Evolutionary conservation across 2,329 filamentous ascomycete species (phyloP).

Genomic region (Cylindrodendrum hubeiense): DNA sequence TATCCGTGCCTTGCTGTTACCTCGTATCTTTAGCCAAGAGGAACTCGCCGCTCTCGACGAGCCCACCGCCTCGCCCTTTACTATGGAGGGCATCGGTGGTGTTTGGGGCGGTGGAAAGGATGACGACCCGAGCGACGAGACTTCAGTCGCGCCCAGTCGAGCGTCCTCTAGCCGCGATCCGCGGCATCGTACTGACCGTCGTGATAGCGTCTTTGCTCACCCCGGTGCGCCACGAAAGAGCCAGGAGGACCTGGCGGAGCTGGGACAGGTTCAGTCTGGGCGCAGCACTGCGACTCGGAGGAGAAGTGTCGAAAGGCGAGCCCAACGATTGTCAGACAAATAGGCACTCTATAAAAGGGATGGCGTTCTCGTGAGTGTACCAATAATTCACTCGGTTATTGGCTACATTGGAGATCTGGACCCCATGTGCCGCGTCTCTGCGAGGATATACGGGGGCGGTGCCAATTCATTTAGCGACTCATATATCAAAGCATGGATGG

Average conservation of each 20-base stretch:
- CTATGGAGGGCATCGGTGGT: conserved; percentile 81
- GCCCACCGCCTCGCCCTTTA: conserved; percentile 81
- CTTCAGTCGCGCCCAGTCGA: conserved; percentile 24
- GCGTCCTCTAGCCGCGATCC: conserved; percentile 25
- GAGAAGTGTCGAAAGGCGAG: conserved; percentile 41
- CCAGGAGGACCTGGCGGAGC: conserved; percentile 51
- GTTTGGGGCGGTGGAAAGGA: conserved; percentile 60
- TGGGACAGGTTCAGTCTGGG: conserved; percentile 46
- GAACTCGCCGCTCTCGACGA: conserved; percentile 76
- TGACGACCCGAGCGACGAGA: conserved; percentile 34
- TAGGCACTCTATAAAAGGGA: conserved; percentile 8
- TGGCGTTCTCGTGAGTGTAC: neutral
- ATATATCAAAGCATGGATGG: neutral
- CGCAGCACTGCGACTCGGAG: conserved; percentile 48
- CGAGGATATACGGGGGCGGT: neutral
- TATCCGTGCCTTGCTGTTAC: conserved; percentile 72
- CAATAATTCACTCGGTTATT: neutral
- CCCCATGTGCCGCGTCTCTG: neutral
- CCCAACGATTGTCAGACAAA: conserved; percentile 20
- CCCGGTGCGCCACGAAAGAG: conserved; percentile 47
- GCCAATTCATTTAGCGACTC: conserved; percentile 2
- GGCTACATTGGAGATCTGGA: neutral
- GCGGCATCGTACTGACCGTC: conserved; percentile 20
- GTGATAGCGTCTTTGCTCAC: conserved; percentile 44
- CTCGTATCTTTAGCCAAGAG: conserved; percentile 68